phyloP scores from a whole-genome alignment of 192 early-diverging fungal genomes.

The Chytriomyces sp. region DNA sequence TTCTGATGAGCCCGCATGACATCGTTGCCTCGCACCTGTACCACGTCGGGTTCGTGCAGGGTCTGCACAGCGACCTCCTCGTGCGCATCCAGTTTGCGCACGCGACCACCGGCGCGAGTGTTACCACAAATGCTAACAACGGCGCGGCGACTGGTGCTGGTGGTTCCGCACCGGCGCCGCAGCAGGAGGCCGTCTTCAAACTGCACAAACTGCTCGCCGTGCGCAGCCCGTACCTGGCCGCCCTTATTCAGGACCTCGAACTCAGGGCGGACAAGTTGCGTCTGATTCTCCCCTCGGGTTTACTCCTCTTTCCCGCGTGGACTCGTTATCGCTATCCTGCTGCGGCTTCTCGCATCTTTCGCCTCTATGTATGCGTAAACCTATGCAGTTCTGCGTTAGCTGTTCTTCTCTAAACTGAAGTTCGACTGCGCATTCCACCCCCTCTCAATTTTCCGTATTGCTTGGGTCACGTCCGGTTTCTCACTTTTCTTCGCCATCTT shows the following conservation, averaged over 20 bases:
- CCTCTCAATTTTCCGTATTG: too few relatives aligned
- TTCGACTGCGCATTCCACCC: too few relatives aligned
- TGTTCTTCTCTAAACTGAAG: not conserved
- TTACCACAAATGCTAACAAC: not conserved
- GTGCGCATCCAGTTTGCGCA: conserved; percentile 23
- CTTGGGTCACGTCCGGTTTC: not conserved
- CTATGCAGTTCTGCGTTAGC: too few relatives aligned
- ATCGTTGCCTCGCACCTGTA: conserved; percentile 57
- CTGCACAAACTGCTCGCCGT: conserved; percentile 57
- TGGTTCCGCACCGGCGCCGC: not conserved
- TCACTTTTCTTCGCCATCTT: conserved; percentile 1
- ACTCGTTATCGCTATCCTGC: not conserved
- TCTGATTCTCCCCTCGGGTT: not conserved
- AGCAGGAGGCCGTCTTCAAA: conserved; percentile 48
- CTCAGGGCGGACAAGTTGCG: conserved; percentile 30
- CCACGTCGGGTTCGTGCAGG: conserved; percentile 50
- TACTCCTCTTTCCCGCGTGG: not conserved
- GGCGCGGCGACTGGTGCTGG: conserved; percentile 4
- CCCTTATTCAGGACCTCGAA: conserved; percentile 40
- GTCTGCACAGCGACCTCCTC: conserved; percentile 50
- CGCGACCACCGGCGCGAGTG: not conserved
- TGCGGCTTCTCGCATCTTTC: too few relatives aligned
- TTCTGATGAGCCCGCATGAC: conserved; percentile 41
- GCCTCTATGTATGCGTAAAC: too few relatives aligned
- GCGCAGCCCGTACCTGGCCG: conserved; percentile 43